Evolutionary conservation across 83 land plant species (phyloP).

Genomic region (Isoetes engelmannii): DNA sequence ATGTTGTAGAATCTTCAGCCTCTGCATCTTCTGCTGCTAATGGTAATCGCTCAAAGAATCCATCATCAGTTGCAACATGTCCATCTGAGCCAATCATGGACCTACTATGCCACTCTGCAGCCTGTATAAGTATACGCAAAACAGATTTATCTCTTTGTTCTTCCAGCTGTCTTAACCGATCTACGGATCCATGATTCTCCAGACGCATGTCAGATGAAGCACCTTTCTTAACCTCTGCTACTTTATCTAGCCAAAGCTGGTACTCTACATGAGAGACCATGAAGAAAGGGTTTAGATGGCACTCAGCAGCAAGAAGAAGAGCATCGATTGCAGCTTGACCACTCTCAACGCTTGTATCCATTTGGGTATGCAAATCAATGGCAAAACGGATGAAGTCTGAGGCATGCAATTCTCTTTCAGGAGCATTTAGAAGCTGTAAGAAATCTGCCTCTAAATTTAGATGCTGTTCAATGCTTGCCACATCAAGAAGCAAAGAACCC

Average conservation of each 20-base stretch:
- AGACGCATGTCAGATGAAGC: slow-evolving; percentile 26
- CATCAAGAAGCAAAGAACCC: slow-evolving; percentile 31
- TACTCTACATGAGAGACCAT: slow-evolving; percentile 35
- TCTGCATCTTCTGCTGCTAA: slow-evolving; percentile 10
- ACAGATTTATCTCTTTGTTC: slow-evolving; percentile 76
- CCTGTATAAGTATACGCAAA: slow-evolving; percentile 65
- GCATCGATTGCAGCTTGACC: slow-evolving; percentile 87
- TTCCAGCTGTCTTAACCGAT: slow-evolving; percentile 31
- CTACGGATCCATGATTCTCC: slow-evolving; percentile 15
- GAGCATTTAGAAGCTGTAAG: slow-evolving; percentile 50
- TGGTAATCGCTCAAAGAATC: slow-evolving; percentile 8
- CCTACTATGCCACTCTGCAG: slow-evolving; percentile 66
- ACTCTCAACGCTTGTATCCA: slow-evolving; percentile 40
- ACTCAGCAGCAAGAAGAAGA: slow-evolving; percentile 84
- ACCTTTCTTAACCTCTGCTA: neutral
- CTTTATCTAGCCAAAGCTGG: slow-evolving; percentile 21
- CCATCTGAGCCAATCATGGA: slow-evolving; percentile 23
- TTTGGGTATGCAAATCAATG: slow-evolving; percentile 54
- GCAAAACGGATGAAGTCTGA: slow-evolving; percentile 81
- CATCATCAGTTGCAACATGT: slow-evolving; percentile 20
- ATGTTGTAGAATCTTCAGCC: slow-evolving; percentile 61
- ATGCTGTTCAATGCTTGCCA: slow-evolving; percentile 32
- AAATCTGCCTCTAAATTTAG: slow-evolving; percentile 61
- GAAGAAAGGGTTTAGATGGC: slow-evolving; percentile 77
- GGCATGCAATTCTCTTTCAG: slow-evolving; percentile 64